Conservation (phyloP, 805 yeast genomes). For the Pichia cabralensis region DNA sequence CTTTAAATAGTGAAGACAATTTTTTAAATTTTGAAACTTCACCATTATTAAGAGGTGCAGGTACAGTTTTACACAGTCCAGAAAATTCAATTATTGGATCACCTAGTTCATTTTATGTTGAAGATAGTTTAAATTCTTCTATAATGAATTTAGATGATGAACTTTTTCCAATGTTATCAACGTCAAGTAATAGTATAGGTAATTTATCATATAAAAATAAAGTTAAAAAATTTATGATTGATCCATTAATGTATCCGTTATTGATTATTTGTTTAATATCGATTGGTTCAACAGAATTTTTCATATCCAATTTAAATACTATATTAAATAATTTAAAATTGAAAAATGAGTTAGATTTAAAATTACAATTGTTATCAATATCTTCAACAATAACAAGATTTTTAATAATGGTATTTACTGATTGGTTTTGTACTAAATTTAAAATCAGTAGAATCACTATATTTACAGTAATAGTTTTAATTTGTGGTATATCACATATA, state of each 20-base stretch:
- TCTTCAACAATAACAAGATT: conserved; percentile 67
- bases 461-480: conserved; percentile 16
- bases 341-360: conserved; percentile 10
- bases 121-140: conserved; percentile 17
- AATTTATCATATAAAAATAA: conserved; percentile 8
- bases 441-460: conserved; percentile 22
- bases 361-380: conserved; percentile 31
- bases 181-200: conserved; percentile 2
- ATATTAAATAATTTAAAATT: conserved; percentile 19
- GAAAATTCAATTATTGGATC: conserved; percentile 18
- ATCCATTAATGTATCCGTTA: conserved; percentile 56
- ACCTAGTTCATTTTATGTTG: conserved; percentile 23
- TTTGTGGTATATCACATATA: conserved; percentile 22
- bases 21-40: conserved; percentile 25
- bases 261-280: conserved; percentile 54
- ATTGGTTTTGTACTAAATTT: conserved; percentile 33
- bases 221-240: conserved; percentile 28
- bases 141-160: conserved; percentile 20
- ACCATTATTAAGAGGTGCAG: conserved; percentile 26
- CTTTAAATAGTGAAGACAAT: conserved; percentile 12
- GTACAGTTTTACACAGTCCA: conserved; percentile 21
- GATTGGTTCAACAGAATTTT: conserved; percentile 82
- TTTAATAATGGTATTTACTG: conserved; percentile 58
- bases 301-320: conserved; percentile 68
- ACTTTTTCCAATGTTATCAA: conserved; percentile 18